A percentile compares a stretch with the other conserved stretches of the same genome.
These are phyloP conservation scores for Fusarium aywerte DNA, from an alignment of 2,329 filamentous ascomycete genomes.

Conservation along the genomic window DNA sequence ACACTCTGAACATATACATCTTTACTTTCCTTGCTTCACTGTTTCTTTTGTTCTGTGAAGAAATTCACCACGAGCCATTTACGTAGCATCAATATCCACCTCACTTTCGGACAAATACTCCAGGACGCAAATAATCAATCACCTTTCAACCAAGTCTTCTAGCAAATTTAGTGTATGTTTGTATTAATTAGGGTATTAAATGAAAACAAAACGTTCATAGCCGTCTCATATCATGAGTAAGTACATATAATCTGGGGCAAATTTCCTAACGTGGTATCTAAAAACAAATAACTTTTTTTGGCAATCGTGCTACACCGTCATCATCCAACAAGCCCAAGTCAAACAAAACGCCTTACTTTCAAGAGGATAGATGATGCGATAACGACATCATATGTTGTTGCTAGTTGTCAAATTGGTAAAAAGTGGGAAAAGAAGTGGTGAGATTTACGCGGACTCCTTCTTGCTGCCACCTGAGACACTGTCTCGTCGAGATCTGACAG, in stretches of 20 bases:
- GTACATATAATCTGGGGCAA: slow-evolving; percentile 11
- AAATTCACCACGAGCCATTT: too few species aligned
- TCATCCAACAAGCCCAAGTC: slow-evolving; percentile 16
- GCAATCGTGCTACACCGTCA: slow-evolving; percentile 14
- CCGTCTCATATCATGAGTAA: slow-evolving; percentile 10
- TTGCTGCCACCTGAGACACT: slow-evolving; percentile 27
- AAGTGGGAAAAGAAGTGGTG: background rate
- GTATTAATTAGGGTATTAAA: slow-evolving; percentile 31
- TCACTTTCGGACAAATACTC: background rate
- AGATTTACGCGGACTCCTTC: slow-evolving; percentile 38
- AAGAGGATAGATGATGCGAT: slow-evolving; percentile 5
- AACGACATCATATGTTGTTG: background rate
- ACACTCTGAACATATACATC: too few species aligned
- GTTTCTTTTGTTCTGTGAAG: too few species aligned
- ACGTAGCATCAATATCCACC: too few species aligned
- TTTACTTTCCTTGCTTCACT: background rate
- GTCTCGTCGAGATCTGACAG: slow-evolving; percentile 38
- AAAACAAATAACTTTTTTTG: slow-evolving; percentile 22
- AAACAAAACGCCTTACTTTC: slow-evolving; percentile 26
- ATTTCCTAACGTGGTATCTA: slow-evolving; percentile 14
- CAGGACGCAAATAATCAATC: background rate
- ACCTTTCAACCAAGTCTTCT: background rate
- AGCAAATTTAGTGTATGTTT: background rate
- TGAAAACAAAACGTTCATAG: slow-evolving; percentile 13
- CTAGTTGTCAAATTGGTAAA: slow-evolving; percentile 1